phyloP scores from a whole-genome alignment of 1,284 basidiomycete genomes.

The Puccinia triticina region DNA sequence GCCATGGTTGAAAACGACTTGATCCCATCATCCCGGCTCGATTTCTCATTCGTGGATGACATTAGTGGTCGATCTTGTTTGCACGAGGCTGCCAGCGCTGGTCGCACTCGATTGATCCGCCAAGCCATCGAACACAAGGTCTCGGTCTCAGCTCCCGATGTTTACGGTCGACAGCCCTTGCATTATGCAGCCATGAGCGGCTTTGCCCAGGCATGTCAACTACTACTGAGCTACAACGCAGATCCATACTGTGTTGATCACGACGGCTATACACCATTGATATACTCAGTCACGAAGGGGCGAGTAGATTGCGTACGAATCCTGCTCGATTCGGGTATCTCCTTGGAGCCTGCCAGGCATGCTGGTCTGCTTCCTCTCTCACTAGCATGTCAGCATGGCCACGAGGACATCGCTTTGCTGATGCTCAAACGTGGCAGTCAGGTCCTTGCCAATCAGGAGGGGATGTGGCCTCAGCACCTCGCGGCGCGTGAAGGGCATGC shows the following conservation, averaged over 20 bases:
- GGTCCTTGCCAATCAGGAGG: conserved; percentile 84
- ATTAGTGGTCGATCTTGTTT: conserved; percentile 94
- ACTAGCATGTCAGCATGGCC: conserved; percentile 85
- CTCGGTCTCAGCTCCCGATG: conserved; percentile 71
- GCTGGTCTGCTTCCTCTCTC: conserved; percentile 81
- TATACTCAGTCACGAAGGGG: conserved; percentile 88
- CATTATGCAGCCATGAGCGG: conserved; percentile 97
- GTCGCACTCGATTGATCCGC: conserved; percentile 76
- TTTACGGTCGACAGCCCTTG: conserved; percentile 87
- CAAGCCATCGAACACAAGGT: conserved; percentile 78
- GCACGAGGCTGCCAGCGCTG: conserved; percentile 89
- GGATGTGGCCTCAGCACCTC: conserved; percentile 95
- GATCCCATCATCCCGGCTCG: conserved; percentile 72
- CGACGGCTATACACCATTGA: conserved; percentile 90
- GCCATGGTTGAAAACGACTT: conserved; percentile 44
- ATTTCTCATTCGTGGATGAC: conserved; percentile 90
- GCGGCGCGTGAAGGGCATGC: conserved; percentile 93
- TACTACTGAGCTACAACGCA: conserved; percentile 72
- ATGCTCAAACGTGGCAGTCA: conserved; percentile 77
- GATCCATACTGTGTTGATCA: conserved; percentile 76
- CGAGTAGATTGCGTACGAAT: conserved; percentile 78
- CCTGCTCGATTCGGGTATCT: conserved; percentile 71
- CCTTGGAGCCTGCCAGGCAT: conserved; percentile 58
- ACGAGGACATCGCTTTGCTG: conserved; percentile 78
- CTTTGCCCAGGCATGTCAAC: conserved; percentile 74